phyloP scores from a whole-genome alignment of 495 filamentous ascomycete genomes.

The Talaromyces adpressus region DNA sequence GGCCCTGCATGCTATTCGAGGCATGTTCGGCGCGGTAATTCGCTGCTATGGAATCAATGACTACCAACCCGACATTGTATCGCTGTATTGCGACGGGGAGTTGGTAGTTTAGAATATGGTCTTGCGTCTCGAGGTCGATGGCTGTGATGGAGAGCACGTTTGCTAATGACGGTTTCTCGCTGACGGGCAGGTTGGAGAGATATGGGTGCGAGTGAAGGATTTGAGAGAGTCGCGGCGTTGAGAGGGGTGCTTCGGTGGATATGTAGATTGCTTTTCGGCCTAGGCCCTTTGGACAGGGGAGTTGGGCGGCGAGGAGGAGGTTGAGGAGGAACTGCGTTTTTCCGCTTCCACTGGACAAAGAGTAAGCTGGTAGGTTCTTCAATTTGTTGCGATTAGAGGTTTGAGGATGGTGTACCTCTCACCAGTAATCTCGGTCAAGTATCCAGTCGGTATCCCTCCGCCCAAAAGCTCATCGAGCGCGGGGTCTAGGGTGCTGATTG shows the following conservation, averaged over 20 bases:
- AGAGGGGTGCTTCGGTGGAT: slow-evolving; percentile 83
- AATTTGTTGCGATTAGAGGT: too few species aligned
- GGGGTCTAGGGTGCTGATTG: slow-evolving; percentile 75
- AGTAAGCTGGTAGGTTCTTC: not conserved
- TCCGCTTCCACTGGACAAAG: slow-evolving; percentile 61
- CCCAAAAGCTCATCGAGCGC: slow-evolving; percentile 65
- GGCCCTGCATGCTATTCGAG: slow-evolving; percentile 24
- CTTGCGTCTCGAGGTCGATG: slow-evolving; percentile 90
- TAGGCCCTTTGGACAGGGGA: slow-evolving; percentile 65
- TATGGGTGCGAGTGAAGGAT: slow-evolving; percentile 61
- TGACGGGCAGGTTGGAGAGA: slow-evolving; percentile 40
- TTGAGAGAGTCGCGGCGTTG: slow-evolving; percentile 74
- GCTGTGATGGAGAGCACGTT: slow-evolving; percentile 71
- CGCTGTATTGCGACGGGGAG: slow-evolving; percentile 75
- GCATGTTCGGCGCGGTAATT: slow-evolving; percentile 87
- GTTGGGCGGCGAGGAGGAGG: slow-evolving; percentile 74
- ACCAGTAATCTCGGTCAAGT: slow-evolving; percentile 85
- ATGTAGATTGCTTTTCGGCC: slow-evolving; percentile 74
- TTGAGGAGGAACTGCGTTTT: slow-evolving; percentile 95
- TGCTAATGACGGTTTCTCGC: slow-evolving; percentile 55
- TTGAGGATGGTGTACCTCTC: slow-evolving; percentile 54
- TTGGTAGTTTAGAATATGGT: slow-evolving; percentile 89
- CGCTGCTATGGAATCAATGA: slow-evolving; percentile 86
- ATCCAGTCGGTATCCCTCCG: slow-evolving; percentile 79
- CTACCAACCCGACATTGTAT: slow-evolving; percentile 68